These are phyloP conservation scores for Penicillium pulvis DNA, from an alignment of 495 filamentous ascomycete genomes.

Conservation along the genomic window DNA sequence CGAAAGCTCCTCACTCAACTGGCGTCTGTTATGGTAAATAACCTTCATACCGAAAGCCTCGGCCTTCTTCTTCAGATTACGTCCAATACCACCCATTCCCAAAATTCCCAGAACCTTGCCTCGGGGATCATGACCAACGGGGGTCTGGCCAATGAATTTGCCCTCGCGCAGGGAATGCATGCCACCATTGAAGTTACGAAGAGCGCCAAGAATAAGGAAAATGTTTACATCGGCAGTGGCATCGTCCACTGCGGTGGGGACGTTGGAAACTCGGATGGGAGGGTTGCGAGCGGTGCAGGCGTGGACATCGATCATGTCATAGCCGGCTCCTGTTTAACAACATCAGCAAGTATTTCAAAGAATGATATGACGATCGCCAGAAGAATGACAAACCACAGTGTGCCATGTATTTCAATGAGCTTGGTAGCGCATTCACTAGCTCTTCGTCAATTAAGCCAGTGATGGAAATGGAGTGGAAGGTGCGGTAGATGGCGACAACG, in stretches of 20 bases:
- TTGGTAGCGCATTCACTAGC: conserved; percentile 61
- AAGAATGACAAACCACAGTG: conserved; percentile 49
- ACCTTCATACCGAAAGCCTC: conserved; percentile 66
- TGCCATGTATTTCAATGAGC: conserved; percentile 53
- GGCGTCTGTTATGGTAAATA: conserved; percentile 66
- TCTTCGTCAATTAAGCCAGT: conserved; percentile 73
- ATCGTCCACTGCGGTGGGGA: conserved; percentile 78
- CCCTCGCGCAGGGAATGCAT: conserved; percentile 63
- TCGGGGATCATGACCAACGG: conserved; percentile 62
- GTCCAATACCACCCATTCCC: conserved; percentile 88
- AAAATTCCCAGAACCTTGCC: conserved; percentile 73
- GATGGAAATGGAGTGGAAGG: conserved; percentile 64
- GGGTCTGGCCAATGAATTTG: conserved; percentile 54
- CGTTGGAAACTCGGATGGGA: conserved; percentile 72
- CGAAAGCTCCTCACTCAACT: conserved; percentile 55
- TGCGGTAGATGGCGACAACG: conserved; percentile 72
- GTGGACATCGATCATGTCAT: conserved; percentile 75
- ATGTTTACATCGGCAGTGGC: conserved; percentile 78
- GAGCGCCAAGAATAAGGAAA: conserved; percentile 75
- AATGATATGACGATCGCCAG: not conserved
- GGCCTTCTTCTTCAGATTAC: conserved; percentile 57
- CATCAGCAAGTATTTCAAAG: not conserved
- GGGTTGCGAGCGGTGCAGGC: conserved; percentile 63
- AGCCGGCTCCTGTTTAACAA: conserved; percentile 62
- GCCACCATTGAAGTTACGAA: conserved; percentile 67